Conservation (phyloP, 495 filamentous ascomycete genomes). For the Cudoniella acicularis region DNA sequence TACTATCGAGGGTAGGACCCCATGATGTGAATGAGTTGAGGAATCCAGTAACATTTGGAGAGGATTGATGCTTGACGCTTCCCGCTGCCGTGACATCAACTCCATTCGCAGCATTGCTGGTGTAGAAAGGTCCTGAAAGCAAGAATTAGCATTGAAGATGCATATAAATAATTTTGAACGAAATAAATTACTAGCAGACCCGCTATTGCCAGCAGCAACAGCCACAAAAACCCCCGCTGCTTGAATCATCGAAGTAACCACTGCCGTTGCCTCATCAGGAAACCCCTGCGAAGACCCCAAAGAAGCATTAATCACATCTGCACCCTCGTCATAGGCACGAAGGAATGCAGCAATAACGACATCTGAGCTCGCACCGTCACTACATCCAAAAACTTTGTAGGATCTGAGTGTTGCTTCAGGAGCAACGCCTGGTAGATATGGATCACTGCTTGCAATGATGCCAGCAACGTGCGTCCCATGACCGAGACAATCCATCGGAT, state of each 20-base stretch:
- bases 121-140: constrained; percentile 8
- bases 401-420: constrained; percentile 44
- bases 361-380: constrained; percentile 20
- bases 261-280: constrained; percentile 14
- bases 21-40: constrained; percentile 39
- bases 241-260: constrained; percentile 34
- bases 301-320: constrained; percentile 40
- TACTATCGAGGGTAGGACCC: constrained; percentile 42
- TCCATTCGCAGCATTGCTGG: constrained; percentile 21
- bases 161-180: no score
- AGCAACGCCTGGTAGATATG: constrained; percentile 44
- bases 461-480: constrained; percentile 47
- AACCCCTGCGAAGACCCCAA: constrained; percentile 23
- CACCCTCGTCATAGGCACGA: constrained; percentile 37
- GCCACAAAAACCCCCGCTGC: constrained; percentile 35
- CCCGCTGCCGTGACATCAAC: constrained; percentile 27
- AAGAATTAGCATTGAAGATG: not conserved
- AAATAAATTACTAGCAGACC: constrained; percentile 24
- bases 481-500: constrained; percentile 39
- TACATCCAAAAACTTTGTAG: constrained; percentile 42
- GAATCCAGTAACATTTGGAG: not conserved
- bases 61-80: constrained; percentile 17
- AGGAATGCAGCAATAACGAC: constrained; percentile 36
- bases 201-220: constrained; percentile 39
- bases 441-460: constrained; percentile 43